Base-by-base conservation (phyloP, 148 eudicot genomes). In the Nepenthes gracilis region DNA sequence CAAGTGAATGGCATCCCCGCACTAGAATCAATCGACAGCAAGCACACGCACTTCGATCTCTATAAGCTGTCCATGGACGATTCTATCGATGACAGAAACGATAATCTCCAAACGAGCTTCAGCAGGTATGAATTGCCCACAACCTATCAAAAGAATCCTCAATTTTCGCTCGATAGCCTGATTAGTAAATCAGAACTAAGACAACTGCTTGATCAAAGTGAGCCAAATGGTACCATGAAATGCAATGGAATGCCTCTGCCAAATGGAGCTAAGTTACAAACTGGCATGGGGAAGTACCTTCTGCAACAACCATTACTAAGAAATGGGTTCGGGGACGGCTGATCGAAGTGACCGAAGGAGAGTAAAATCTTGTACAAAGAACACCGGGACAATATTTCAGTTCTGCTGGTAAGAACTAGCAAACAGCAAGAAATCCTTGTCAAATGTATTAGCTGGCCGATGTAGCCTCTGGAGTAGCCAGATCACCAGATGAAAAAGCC, bases 271-370 rank as follows among this genome's bases (percentile, higher is more conserved):
- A 49, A 49, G 53, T n/a, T 12, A 10, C 53, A 11, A 10, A 10
- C 53, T 10, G 13, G 53, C n/a, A 49, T 61, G 55, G 73, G 36
- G 60, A 73, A 55, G 12, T n/a, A 49, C 13, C 53, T 11, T n/a
- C 12, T 10, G 63, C 72, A 34, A 62, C 54, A 59, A 12, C 61
- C 9, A 58, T 47, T 33, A 68, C 72, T 2, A 87, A 84, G 74
- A 85, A 82, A 75, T 88, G 98, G 96, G 82, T 92, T 61, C 73
- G 96, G 36, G 98, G 98, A 65, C 84, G 87, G 79, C 72, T 92
- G 65, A 85, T 92, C 38, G 88, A 92, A 80, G 83, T 83, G 23
- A 69, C 2, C 2, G 87, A 76, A 57, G 78, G 55, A 66, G 80
- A 70, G 76, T 72, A 59, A 63, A 56, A 47, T 6, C 43, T 6